Percentiles rank a stretch among this genome's conserved stretches.
Conservation (phyloP, 331 rosid genomes). For the Acacia concinna region DNA sequence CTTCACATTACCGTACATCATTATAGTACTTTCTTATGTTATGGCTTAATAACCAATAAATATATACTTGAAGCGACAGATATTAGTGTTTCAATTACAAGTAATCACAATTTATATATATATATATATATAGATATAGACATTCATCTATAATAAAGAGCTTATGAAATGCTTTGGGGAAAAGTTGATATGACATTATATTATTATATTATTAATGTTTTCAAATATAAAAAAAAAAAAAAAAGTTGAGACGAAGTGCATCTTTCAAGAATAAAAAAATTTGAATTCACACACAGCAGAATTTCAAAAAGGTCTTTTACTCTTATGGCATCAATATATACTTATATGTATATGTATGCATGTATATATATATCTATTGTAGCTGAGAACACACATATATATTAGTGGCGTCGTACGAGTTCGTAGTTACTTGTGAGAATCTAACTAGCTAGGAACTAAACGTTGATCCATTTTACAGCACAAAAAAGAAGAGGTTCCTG, state of each 20-base stretch:
- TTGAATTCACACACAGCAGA: not conserved
- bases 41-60: not conserved
- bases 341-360: too few species aligned
- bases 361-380: too few species aligned
- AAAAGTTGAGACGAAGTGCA: not conserved
- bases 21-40: not conserved
- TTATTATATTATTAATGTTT: not conserved
- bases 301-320: not conserved
- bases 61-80: not conserved
- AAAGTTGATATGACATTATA: not conserved
- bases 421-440: not conserved
- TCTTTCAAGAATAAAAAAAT: not conserved
- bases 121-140: too few species aligned
- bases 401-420: not conserved
- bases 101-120: too few species aligned
- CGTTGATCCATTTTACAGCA: slow-evolving; percentile 42
- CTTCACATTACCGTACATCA: not conserved
- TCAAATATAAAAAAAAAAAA: not conserved
- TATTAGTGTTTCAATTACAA: not conserved
- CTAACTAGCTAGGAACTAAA: slow-evolving; percentile 10
- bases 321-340: not conserved
- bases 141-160: not conserved
- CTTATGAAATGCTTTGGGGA: not conserved
- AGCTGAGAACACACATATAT: not conserved
- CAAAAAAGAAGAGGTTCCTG: slow-evolving; percentile 53